Base-by-base conservation (phyloP, 2,329 filamentous ascomycete genomes). In the Venturia pyrina region DNA sequence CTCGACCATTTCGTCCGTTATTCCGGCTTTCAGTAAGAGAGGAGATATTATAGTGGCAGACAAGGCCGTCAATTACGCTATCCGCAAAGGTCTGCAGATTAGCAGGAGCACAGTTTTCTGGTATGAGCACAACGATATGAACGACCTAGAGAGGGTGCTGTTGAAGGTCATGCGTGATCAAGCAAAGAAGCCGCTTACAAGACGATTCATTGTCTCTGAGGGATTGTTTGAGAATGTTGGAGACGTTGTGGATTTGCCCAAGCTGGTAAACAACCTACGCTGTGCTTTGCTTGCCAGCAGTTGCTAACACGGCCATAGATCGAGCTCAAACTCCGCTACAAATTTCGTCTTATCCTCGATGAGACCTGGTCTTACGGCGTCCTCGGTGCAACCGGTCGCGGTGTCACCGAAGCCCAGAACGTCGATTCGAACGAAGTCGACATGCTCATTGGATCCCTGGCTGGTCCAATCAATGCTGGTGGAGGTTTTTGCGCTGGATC, bases 291-390 rank as follows among this genome's bases (percentile, higher is more conserved):
- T n/a, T 17, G 13, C 11, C 32, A 63, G 37, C 21, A 24, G 17
- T 40, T 41, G 5, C 65, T 66, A 59, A 66, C 66, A 8, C 15
- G 21, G 62, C 19, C 13, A 4, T 70, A 91, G 89, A 83, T 98
- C 69, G 93, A 96, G 75, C 83, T 99, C 70, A 97, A 97, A 78
- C 87, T 93, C 70, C 90, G 89, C 76, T 97, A 98, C 84, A 99
- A 97, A 80, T 99, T 98, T 81, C 91, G 95, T 72, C 85, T 99
- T 66, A 96, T 98, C 70, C 87, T 99, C 46, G 95, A 99, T 76
- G 95, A 99, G 80, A 96, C 93, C 1, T 96, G 91, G 89, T 97
- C 93, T 0, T 99, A 98, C 75, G 96, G 93, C 67, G 90, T 98
- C 21, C 84, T 99, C 5, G 95, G 95, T 61, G 85, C 92, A 68